Evolutionary conservation across 768 basidiomycete species (phyloP), one percentile per base, ranked within the genome.

Genomic region (Termitomyces sp.): DNA sequence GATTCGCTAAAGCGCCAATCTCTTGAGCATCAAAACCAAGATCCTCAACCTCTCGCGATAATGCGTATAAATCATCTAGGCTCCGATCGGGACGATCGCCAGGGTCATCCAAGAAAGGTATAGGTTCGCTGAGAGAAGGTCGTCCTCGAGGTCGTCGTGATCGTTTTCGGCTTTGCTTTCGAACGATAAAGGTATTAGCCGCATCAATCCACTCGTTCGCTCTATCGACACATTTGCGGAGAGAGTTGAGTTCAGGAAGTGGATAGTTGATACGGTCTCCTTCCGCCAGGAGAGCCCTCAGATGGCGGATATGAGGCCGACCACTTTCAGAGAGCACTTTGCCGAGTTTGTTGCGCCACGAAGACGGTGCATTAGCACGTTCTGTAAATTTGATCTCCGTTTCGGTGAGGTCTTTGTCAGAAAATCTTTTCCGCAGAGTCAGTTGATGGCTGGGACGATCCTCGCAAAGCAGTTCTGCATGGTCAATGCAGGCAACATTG

Each of bases 171-270:
- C 84, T 87, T 65, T 88, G 86, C 70, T 92, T 92, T 55, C 90
- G 86, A 51, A 87, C 81, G 59, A 87, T 77, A 72, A 91, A 91
- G 0, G 81, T 77, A 62, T 90, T 90, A 33, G 90, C 90, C 9
- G 84, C 78, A 58, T 93, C 92, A n/a, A 94, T 77, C 94, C 94
- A 95, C 65, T 89, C 88, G 61, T 86, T 92, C 20, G 90, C 94
- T 60, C 84, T 80, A 45, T 70, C 81, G 53, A 98, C 91, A 66
- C 91, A 91, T 70, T 85, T 90, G 46, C 87, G 82, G 37, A 98
- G 81, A 48, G 81, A 73, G 29, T 74, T 70, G 55, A 94, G 77
- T 70, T 95, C 92, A 1, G 84, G 78, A 15, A 95, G 80, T 33
- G 80, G 77, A 66, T 84, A 84, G 56, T 82, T 87, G 70, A 95